Conservation (phyloP, 1,284 basidiomycete species). For the Ceratobasidium sp. region DNA sequence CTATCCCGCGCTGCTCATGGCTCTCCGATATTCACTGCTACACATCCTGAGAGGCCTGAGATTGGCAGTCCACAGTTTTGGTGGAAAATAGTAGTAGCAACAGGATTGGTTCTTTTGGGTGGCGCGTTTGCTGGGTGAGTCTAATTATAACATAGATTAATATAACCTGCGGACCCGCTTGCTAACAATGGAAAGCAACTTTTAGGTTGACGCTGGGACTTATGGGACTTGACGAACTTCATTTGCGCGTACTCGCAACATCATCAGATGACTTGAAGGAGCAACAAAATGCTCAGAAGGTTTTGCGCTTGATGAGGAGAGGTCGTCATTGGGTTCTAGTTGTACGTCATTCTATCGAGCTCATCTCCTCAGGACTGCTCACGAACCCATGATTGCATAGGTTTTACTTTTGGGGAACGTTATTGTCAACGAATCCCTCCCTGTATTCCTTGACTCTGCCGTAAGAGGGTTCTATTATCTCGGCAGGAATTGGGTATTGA, state of each 20-base stretch:
- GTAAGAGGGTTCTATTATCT: slow-evolving; percentile 58
- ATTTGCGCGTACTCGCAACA: slow-evolving; percentile 84
- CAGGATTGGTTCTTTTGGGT: slow-evolving; percentile 75
- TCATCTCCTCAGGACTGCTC: background rate
- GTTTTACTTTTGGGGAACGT: slow-evolving; percentile 87
- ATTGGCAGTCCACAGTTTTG: slow-evolving; percentile 59
- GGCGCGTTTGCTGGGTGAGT: slow-evolving; percentile 88
- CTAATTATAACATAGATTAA: background rate
- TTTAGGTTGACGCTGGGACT: slow-evolving; percentile 82
- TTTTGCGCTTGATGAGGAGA: slow-evolving; percentile 77
- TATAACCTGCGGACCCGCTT: too few species aligned
- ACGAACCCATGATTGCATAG: slow-evolving; percentile 54
- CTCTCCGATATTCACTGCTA: slow-evolving; percentile 20
- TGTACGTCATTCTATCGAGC: slow-evolving; percentile 55
- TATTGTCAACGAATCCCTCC: slow-evolving; percentile 91
- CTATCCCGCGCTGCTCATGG: slow-evolving; percentile 35
- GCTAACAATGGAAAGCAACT: slow-evolving; percentile 52
- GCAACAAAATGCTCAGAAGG: slow-evolving; percentile 76
- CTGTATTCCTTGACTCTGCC: slow-evolving; percentile 92
- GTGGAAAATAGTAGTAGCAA: slow-evolving; percentile 74
- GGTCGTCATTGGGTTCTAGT: slow-evolving; percentile 97
- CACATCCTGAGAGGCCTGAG: slow-evolving; percentile 36
- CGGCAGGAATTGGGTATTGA: slow-evolving; percentile 42
- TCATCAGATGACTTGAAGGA: slow-evolving; percentile 80
- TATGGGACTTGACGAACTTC: slow-evolving; percentile 95